Base-by-base conservation (phyloP, 2,329 filamentous ascomycete species). In the Rhynchosporium secalis region DNA sequence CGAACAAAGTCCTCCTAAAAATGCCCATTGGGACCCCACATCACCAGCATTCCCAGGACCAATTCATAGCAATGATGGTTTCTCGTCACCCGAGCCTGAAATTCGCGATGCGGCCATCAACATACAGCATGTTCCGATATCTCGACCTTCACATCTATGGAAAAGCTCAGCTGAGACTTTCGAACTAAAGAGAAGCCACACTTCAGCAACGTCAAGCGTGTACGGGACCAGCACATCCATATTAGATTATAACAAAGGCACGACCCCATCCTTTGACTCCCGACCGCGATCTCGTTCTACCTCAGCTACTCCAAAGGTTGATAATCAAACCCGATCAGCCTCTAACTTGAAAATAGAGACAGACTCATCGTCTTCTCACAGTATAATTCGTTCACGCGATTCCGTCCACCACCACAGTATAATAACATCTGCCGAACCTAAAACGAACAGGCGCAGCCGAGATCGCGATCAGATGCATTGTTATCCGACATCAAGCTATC, bases 391-490 rank as follows among this genome's bases (percentile, higher is more conserved):
- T 8, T 55, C 62, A 3, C 62, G 40, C 20, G 38, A 62, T n/a
- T 62, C 61, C 20, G 15, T 62, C 40, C 56, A 60, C 38, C 45
- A 33, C 15, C 61, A 61, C n/a, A 45, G 28, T 46, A 49, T 60
- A 20, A 63, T 64, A 28, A 28, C 45, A 36, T 61, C 58, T 2
- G 38, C 55, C 38, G 60, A 66, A 29, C 57, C 61, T 7, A 28
- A 60, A 29, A 41, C 33, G 10, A 62, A 67, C 3, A 58, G 62
- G 2, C 58, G 58, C 10, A 61, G 58, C 20, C 63, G 63, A 56
- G 65, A 67, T 10, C 56, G 66, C 28, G 67, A 69, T 52, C 61
- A 65, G 28, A 46, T 68, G 9, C 64, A 68, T 41, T 69, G 64
- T 43, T 66, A 69, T 38, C 67, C 66, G 20, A 58, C 63, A 1